A percentile compares a stretch with the other conserved stretches of the same genome.
These are phyloP conservation scores for Poa pratensis DNA, from an alignment of 176 grass and related monocot genomes.

Conservation along the genomic window DNA sequence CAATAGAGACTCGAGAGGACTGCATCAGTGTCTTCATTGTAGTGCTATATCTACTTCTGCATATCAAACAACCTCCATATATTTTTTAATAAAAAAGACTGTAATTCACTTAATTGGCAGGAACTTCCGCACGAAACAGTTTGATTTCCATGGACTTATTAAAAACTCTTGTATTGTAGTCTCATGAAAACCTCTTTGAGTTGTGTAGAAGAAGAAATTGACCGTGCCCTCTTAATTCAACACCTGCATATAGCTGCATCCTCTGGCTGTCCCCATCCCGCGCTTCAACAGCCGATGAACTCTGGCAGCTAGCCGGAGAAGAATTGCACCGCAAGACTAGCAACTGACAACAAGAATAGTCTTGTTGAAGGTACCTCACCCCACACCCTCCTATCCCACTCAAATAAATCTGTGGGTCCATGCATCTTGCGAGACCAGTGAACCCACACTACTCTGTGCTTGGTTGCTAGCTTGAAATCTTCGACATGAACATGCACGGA, in stretches of 20 bases:
- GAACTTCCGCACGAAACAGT: too few species aligned
- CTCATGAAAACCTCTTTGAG: not conserved
- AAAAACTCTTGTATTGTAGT: not conserved
- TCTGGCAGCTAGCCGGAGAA: not conserved
- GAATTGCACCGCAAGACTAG: conserved; percentile 8
- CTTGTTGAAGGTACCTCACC: conserved; percentile 5
- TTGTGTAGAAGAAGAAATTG: not conserved
- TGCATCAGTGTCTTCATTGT: not conserved
- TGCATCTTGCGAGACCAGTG: conserved; percentile 15
- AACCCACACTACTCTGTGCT: conserved; percentile 11
- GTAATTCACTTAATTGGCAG: not conserved
- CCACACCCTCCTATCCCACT: conserved; percentile 29
- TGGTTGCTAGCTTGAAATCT: conserved; percentile 20
- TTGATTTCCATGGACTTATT: not conserved
- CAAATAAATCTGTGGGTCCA: conserved; percentile 28
- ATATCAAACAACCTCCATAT: not conserved
- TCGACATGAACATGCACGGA: conserved; percentile 18
- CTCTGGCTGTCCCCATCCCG: not conserved
- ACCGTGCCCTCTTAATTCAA: not conserved
- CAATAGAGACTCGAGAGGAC: not conserved
- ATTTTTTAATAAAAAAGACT: not conserved
- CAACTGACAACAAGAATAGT: conserved; percentile 35
- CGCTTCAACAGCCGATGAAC: not conserved
- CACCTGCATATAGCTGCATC: not conserved
- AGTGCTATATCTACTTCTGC: not conserved